Conservation (phyloP, 2,329 filamentous ascomycete genomes). For the Phaeosphaeriaceae sp. region DNA sequence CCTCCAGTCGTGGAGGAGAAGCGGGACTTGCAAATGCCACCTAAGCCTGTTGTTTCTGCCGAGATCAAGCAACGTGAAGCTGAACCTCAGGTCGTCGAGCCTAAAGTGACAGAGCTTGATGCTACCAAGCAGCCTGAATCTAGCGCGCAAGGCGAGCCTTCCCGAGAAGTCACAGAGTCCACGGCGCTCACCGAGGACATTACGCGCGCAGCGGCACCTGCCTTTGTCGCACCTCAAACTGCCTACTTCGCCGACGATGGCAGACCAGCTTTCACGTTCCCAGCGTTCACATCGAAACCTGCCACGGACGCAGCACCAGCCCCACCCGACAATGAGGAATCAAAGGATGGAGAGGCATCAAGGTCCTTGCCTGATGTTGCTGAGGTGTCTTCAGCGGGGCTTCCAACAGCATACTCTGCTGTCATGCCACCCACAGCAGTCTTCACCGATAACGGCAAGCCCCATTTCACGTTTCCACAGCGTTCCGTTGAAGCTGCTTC, state of each 20-base stretch:
- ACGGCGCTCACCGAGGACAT: neutral
- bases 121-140: neutral
- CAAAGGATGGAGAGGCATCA: neutral
- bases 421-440: conserved; percentile 1
- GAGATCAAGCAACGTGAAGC: neutral
- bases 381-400: neutral
- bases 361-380: neutral
- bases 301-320: neutral
- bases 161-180: neutral
- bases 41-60: neutral
- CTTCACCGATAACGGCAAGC: conserved; percentile 15
- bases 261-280: conserved; percentile 11
- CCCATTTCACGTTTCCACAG: conserved; percentile 5
- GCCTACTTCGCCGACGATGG: conserved; percentile 14
- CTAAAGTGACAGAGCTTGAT: neutral
- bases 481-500: neutral
- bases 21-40: conserved; percentile 5
- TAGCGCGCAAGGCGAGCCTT: neutral
- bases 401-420: neutral
- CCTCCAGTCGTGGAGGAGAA: conserved; percentile 9
- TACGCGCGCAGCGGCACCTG: neutral
- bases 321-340: neutral
- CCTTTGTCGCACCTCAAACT: conserved; percentile 14
- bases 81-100: neutral
- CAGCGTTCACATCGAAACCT: neutral